Evolutionary conservation across 768 basidiomycete species (phyloP).

Genomic region (Hygrocybe punicea): DNA sequence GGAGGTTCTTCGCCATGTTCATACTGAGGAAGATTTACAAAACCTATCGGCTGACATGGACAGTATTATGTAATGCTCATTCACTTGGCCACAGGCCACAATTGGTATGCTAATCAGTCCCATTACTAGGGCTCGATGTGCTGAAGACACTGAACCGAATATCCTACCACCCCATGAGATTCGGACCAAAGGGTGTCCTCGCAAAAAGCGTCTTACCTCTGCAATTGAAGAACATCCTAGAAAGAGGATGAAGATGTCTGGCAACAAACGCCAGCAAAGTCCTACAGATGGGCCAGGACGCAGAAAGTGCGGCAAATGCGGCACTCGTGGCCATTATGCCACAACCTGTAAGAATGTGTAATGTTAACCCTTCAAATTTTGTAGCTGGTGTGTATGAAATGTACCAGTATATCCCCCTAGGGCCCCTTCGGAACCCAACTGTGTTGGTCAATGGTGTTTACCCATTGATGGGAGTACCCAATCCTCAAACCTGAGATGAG

Average conservation of each 20-base stretch:
- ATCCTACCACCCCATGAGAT: neutral
- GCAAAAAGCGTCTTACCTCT: neutral
- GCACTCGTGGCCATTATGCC: neutral
- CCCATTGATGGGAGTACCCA: too few species aligned
- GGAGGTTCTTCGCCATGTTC: neutral
- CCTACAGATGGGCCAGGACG: neutral
- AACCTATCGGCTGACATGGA: neutral
- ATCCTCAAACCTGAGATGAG: too few species aligned
- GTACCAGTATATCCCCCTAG: too few species aligned
- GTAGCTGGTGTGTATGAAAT: too few species aligned
- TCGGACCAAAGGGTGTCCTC: neutral
- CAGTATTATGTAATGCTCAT: neutral
- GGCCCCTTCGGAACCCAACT: too few species aligned
- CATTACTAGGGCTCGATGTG: neutral
- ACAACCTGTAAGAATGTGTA: conserved; percentile 1
- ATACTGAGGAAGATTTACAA: neutral
- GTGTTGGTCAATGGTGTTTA: too few species aligned
- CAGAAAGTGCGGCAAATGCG: neutral
- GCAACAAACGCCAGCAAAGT: neutral
- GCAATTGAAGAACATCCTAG: neutral
- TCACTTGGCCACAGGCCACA: neutral
- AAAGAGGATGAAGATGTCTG: neutral
- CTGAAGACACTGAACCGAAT: neutral
- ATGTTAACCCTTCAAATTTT: too few species aligned
- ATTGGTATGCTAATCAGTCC: neutral